These are phyloP conservation scores for Eucalyptus cloeziana DNA, from an alignment of 345 rosid genomes.

Conservation along the genomic window DNA sequence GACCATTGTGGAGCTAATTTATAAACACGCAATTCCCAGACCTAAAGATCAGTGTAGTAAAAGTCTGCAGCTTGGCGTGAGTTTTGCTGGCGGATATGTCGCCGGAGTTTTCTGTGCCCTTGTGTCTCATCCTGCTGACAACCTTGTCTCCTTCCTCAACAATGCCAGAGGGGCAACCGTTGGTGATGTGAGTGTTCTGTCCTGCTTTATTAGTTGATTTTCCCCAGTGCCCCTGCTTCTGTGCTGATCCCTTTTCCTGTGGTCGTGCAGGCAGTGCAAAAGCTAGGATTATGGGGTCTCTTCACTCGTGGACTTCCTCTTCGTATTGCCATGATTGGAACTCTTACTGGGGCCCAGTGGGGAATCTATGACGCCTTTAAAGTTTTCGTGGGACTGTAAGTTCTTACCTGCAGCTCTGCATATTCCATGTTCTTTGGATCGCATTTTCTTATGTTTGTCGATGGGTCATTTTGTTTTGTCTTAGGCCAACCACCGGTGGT, in stretches of 20 bases:
- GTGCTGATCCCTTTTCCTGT: neutral
- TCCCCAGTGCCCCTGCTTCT: neutral
- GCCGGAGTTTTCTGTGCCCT: slow-evolving; percentile 90
- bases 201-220: neutral
- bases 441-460: neutral
- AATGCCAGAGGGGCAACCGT: slow-evolving; percentile 96
- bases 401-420: neutral
- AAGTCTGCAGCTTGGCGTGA: slow-evolving; percentile 70
- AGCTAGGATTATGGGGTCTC: slow-evolving; percentile 81
- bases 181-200: slow-evolving; percentile 61
- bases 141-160: slow-evolving; percentile 94
- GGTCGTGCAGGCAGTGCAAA: slow-evolving; percentile 65
- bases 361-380: slow-evolving; percentile 94
- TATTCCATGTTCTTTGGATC: neutral
- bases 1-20: slow-evolving; percentile 80
- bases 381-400: slow-evolving; percentile 97
- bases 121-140: slow-evolving; percentile 95
- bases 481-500: slow-evolving; percentile 98
- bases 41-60: slow-evolving; percentile 92
- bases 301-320: slow-evolving; percentile 98
- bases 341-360: slow-evolving; percentile 98
- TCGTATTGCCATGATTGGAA: slow-evolving; percentile 97
- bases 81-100: slow-evolving; percentile 91
- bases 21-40: slow-evolving; percentile 72
- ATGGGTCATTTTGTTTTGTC: neutral